These are phyloP conservation scores for Fusarium vanettenii DNA, from an alignment of 2,329 filamentous ascomycete species.

Conservation along the genomic window DNA sequence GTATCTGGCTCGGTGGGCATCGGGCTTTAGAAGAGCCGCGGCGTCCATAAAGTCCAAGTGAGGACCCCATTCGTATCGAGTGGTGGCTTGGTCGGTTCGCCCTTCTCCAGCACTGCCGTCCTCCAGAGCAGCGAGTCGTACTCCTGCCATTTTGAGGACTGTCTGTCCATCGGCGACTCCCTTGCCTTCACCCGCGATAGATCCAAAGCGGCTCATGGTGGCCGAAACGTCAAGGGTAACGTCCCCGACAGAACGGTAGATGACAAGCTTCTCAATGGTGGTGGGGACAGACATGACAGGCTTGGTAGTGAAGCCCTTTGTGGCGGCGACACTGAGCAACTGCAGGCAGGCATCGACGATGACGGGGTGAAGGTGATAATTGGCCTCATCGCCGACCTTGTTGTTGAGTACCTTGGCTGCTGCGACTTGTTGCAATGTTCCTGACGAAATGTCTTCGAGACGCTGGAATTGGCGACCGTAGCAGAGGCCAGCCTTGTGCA, in stretches of 20 bases:
- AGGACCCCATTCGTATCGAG: slow-evolving; percentile 46
- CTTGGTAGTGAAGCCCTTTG: slow-evolving; percentile 35
- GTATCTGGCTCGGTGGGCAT: slow-evolving; percentile 13
- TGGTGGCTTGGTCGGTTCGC: slow-evolving; percentile 41
- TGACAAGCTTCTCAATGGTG: slow-evolving; percentile 38
- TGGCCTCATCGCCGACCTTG: slow-evolving; percentile 32
- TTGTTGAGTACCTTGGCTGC: slow-evolving; percentile 23
- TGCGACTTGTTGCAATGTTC: slow-evolving; percentile 29
- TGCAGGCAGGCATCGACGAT: slow-evolving; percentile 51
- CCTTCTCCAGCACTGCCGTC: slow-evolving; percentile 27
- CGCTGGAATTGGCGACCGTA: slow-evolving; percentile 48
- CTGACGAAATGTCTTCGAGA: slow-evolving; percentile 30
- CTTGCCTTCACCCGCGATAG: not conserved
- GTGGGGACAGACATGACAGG: slow-evolving; percentile 42
- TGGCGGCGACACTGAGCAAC: slow-evolving; percentile 40
- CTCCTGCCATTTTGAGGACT: slow-evolving; percentile 13
- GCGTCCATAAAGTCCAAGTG: slow-evolving; percentile 47
- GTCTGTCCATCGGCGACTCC: not conserved
- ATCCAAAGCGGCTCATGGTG: slow-evolving; percentile 4
- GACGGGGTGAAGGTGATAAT: slow-evolving; percentile 53
- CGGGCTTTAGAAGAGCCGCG: slow-evolving; percentile 36
- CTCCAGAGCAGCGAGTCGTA: slow-evolving; percentile 39
- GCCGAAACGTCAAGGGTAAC: slow-evolving; percentile 4
- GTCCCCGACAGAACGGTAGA: slow-evolving; percentile 2
- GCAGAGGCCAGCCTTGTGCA: slow-evolving; percentile 45